These are phyloP conservation scores for Geopyxis carbonaria DNA, from an alignment of 495 filamentous ascomycete genomes.

Conservation along the genomic window DNA sequence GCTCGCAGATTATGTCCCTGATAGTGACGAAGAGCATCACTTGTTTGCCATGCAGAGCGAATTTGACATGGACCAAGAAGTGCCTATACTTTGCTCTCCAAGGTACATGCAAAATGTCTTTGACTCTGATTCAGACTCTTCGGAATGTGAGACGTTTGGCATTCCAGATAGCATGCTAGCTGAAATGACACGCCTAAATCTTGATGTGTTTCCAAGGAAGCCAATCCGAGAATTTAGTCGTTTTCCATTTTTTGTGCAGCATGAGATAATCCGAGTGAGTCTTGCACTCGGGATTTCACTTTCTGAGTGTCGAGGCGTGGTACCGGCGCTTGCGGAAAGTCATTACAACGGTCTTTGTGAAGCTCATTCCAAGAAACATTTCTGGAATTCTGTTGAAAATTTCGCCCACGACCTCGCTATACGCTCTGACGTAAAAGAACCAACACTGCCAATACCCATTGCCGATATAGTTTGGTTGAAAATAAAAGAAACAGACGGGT, in stretches of 20 bases:
- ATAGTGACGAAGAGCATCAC: not conserved
- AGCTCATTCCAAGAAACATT: slow-evolving; percentile 8
- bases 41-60: not conserved
- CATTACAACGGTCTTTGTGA: slow-evolving; percentile 13
- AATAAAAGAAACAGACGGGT: slow-evolving; percentile 5
- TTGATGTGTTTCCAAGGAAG: too few relatives aligned
- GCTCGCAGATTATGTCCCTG: not conserved
- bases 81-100: not conserved
- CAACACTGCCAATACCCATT: slow-evolving; percentile 6
- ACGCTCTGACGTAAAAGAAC: slow-evolving; percentile 1
- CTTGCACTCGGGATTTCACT: slow-evolving; percentile 1
- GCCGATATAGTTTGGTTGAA: slow-evolving; percentile 10
- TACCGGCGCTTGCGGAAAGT: not conserved
- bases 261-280: slow-evolving; percentile 2
- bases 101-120: not conserved
- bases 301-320: not conserved
- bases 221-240: not conserved
- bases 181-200: not conserved
- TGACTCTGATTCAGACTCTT: not conserved
- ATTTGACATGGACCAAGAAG: not conserved
- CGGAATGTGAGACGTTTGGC: not conserved
- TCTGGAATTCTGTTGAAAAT: slow-evolving; percentile 10
- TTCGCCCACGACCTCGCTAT: slow-evolving; percentile 1
- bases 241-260: not conserved
- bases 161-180: not conserved